phyloP scores from a whole-genome alignment of 306 rosid genomes.

The Lablab purpureus region DNA sequence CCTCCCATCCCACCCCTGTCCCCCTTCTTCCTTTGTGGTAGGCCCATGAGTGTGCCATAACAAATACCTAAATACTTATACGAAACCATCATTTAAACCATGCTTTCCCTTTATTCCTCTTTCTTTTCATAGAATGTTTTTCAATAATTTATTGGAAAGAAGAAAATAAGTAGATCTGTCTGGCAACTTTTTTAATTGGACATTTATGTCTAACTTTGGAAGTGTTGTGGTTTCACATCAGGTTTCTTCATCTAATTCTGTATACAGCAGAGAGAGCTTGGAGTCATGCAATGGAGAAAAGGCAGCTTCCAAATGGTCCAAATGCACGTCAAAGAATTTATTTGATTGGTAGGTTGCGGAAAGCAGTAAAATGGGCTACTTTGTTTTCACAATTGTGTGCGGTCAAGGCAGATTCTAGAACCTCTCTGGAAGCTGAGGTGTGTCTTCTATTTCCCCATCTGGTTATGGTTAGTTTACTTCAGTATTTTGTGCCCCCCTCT shows the following conservation, averaged over 20 bases:
- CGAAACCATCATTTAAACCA: conserved; percentile 28
- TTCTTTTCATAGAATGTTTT: not conserved
- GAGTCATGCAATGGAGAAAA: conserved; percentile 99
- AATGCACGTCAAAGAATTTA: conserved; percentile 84
- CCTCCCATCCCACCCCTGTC: not conserved
- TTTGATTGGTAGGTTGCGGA: conserved; percentile 96
- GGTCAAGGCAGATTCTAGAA: conserved; percentile 89
- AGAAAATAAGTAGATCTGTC: conserved; percentile 1
- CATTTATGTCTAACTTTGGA: conserved; percentile 36
- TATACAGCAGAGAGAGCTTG: conserved; percentile 97
- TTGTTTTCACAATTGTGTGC: conserved; percentile 89
- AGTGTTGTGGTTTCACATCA: conserved; percentile 55
- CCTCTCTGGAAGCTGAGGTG: conserved; percentile 99
- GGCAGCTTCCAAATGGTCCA: conserved; percentile 97
- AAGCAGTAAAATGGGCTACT: conserved; percentile 95
- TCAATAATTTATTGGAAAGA: not conserved
- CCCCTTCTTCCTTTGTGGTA: not conserved
- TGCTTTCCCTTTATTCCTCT: conserved; percentile 5
- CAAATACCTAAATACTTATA: not conserved
- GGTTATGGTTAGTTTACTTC: conserved; percentile 15
- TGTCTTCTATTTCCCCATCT: conserved; percentile 33
- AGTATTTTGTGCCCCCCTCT: not conserved
- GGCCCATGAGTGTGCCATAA: not conserved
- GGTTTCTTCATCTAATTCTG: conserved; percentile 91
- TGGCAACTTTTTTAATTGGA: not conserved